phyloP scores from a whole-genome alignment of 805 yeast genomes.

The Nakazawaea ambrosiae region DNA sequence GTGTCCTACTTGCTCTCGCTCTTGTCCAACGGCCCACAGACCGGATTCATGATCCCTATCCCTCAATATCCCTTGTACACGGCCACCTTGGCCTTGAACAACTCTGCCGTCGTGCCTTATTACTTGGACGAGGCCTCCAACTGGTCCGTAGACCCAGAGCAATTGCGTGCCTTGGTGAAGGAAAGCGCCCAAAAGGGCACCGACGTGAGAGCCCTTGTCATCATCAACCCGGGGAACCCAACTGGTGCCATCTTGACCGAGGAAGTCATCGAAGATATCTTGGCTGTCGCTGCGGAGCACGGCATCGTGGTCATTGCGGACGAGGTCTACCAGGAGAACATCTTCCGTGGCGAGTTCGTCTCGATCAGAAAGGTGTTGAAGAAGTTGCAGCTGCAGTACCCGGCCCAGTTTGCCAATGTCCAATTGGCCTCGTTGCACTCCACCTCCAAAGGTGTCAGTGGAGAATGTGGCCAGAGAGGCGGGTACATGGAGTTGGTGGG shows the following conservation, averaged over 20 bases:
- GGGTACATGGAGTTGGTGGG: constrained; percentile 96
- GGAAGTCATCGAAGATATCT: constrained; percentile 61
- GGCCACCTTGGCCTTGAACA: constrained; percentile 83
- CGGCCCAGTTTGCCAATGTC: constrained; percentile 56
- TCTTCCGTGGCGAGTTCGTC: constrained; percentile 69
- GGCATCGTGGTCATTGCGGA: constrained; percentile 90
- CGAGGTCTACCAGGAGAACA: constrained; percentile 95
- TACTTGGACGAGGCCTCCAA: constrained; percentile 70
- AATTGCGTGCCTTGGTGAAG: constrained; percentile 48
- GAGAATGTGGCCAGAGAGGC: constrained; percentile 99
- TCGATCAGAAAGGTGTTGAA: constrained; percentile 79
- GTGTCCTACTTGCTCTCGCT: constrained; percentile 74
- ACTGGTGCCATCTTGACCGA: constrained; percentile 79
- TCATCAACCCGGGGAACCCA: constrained; percentile 98
- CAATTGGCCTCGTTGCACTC: constrained; percentile 93
- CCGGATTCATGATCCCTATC: constrained; percentile 89
- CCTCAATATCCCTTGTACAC: constrained; percentile 98
- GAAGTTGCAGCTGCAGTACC: constrained; percentile 46
- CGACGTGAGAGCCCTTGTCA: constrained; percentile 72
- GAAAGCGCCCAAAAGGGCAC: constrained; percentile 46
- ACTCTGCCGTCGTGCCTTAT: constrained; percentile 81
- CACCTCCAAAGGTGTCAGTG: constrained; percentile 95
- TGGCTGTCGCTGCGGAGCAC: constrained; percentile 75
- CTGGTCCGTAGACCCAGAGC: constrained; percentile 78
- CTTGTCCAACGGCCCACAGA: constrained; percentile 54